A percentile compares a stretch with the other conserved stretches of the same genome.
These are phyloP conservation scores for Raddia distichophylla DNA, from an alignment of 176 grass and related monocot genomes.

Conservation along the genomic window DNA sequence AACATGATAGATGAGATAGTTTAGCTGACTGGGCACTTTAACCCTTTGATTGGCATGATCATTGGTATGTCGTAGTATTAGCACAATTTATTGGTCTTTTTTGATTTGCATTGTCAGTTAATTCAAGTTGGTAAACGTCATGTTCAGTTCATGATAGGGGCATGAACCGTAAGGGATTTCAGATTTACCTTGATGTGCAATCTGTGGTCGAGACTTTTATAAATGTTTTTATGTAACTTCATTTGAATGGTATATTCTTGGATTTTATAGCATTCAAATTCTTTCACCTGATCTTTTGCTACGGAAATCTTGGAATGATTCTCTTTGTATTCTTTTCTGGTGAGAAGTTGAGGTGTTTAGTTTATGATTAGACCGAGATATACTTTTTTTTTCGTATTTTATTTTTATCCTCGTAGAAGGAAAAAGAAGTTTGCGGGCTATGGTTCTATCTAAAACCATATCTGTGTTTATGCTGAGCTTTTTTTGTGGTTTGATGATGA, in stretches of 20 bases:
- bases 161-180: constrained; percentile 1
- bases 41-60: constrained; percentile 3
- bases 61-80: constrained; percentile 1
- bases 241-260: constrained; percentile 4
- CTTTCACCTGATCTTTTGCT: not conserved
- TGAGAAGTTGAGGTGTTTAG: not conserved
- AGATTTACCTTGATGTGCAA: constrained; percentile 4
- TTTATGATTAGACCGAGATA: not conserved
- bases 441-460: not conserved
- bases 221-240: not conserved
- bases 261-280: not conserved
- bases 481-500: not conserved
- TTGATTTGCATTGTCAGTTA: constrained; percentile 2
- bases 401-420: not conserved
- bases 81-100: not conserved
- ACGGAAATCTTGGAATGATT: not conserved
- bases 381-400: not conserved
- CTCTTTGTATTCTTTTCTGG: not conserved
- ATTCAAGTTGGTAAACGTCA: not conserved
- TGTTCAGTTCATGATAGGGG: constrained; percentile 1
- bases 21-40: constrained; percentile 4
- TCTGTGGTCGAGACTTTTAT: not conserved
- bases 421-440: not conserved
- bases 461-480: not conserved
- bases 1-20: not conserved